These are phyloP conservation scores for Cyberlindnera maclurae DNA, from an alignment of 805 yeast species.

Conservation along the genomic window DNA sequence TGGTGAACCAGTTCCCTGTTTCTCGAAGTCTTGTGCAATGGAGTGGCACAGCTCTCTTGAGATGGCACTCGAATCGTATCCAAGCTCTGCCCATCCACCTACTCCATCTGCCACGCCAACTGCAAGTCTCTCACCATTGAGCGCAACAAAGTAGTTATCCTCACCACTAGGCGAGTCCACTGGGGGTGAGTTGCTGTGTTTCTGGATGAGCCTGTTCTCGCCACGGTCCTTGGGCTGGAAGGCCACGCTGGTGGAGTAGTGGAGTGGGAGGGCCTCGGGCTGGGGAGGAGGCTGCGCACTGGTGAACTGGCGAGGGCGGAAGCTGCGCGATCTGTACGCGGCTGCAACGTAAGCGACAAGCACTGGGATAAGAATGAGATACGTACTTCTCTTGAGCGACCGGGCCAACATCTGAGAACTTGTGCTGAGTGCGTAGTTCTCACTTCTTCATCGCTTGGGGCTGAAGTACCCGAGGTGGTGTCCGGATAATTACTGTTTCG, in stretches of 20 bases:
- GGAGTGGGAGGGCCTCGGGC: conserved; percentile 12
- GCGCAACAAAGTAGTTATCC: conserved; percentile 58
- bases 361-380: conserved; percentile 11
- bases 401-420: conserved; percentile 1
- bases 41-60: conserved; percentile 68
- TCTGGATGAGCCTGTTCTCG: conserved; percentile 35
- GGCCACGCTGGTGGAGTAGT: conserved; percentile 58
- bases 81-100: conserved; percentile 94
- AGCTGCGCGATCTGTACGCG: background rate
- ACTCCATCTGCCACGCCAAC: conserved; percentile 95
- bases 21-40: conserved; percentile 31
- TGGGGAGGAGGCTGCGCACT: too few species aligned
- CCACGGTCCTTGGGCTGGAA: conserved; percentile 69
- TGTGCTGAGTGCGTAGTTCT: too few species aligned
- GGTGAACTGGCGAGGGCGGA: conserved; percentile 7
- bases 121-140: conserved; percentile 29
- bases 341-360: conserved; percentile 19
- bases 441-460: too few species aligned
- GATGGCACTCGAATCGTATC: conserved; percentile 83
- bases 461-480: too few species aligned
- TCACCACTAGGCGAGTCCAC: conserved; percentile 66
- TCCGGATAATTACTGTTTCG: background rate
- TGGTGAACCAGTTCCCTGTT: conserved; percentile 10
- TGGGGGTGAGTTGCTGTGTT: conserved; percentile 22
- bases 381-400: conserved; percentile 21